Evolutionary conservation across 202 grass and related monocot genomes (phyloP), one percentile per base, ranked within the genome.

Genomic region (Eragrostis tef): DNA sequence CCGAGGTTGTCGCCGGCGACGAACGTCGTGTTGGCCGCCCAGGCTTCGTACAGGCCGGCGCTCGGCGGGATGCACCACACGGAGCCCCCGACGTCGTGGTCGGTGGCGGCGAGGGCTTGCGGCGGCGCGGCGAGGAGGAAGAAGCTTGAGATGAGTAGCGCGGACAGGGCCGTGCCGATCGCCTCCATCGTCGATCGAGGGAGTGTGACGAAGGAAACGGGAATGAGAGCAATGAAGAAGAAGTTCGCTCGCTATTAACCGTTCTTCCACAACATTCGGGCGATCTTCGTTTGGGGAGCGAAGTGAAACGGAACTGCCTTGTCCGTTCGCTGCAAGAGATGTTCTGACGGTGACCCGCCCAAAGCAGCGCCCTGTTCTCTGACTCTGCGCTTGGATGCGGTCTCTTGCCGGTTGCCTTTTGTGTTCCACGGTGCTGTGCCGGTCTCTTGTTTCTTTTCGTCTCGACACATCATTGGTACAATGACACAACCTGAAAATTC

Each of bases 41-140:
- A 94, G 71, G 69, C 46, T 50, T 36, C 11, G 87, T 87, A 89
- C 62, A 82, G 49, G 11, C 48, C 70, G 34, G 53, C 45, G 78
- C 67, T 74, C 0, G 72, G 61, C 20, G 92, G 92, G 78, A 92
- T 94, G 64, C 77, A 75, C 92, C 87, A 94, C 11, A 78, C 53
- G 6, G 89, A 84, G 41, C 48, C 81, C 12, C 89, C 93, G n/a
- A 94, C 83, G 31, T 90, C 57, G 67, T 90, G 93, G 47, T 87
- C 72, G 9, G 34, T 39, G 34, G 39, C 24, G 12, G 85, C 80
- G 0, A 50, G 47, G 9, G 66, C 43, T 1, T n/a, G 39, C 11
- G 24, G 13, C 46, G 19, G 1, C 27, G n/a, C 11, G 34, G 27
- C 5, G 64, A 31, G 34, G 34, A 39, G 5, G 34, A 39, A 39